Percentiles rank a stretch among this genome's conserved stretches.
These are phyloP conservation scores for Geotrichum siamense DNA, from an alignment of 1,139 yeast genomes.

Conservation along the genomic window DNA sequence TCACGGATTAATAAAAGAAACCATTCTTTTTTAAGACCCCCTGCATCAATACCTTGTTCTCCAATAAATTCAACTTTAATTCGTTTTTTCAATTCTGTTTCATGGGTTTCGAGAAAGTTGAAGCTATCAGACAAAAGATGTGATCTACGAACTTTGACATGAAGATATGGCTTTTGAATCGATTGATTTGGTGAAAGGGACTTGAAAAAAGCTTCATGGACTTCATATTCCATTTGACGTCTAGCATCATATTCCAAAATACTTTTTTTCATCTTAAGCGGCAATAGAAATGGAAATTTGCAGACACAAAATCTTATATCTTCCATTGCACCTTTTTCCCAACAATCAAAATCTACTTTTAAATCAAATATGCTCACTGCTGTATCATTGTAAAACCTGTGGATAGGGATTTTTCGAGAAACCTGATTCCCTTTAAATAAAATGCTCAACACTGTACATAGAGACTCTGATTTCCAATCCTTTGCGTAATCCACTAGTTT, in stretches of 20 bases:
- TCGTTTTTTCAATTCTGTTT: conserved; percentile 61
- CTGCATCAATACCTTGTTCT: conserved; percentile 93
- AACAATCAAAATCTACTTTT: conserved; percentile 70
- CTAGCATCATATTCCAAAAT: conserved; percentile 78
- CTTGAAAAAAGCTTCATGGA: conserved; percentile 81
- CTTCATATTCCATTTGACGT: conserved; percentile 75
- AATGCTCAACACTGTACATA: conserved; percentile 51
- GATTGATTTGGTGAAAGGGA: conserved; percentile 58
- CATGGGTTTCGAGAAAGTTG: conserved; percentile 51
- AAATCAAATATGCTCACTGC: conserved; percentile 74
- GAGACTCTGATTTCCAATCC: conserved; percentile 74
- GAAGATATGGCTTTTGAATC: conserved; percentile 56
- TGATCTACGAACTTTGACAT: conserved; percentile 59
- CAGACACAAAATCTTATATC: conserved; percentile 43
- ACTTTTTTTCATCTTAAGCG: conserved; percentile 51
- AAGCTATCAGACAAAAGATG: conserved; percentile 69
- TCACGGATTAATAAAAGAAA: conserved; percentile 63
- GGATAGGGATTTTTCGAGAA: conserved; percentile 39
- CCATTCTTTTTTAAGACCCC: conserved; percentile 93
- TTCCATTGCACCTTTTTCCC: conserved; percentile 43
- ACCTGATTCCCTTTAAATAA: conserved; percentile 50
- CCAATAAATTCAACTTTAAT: conserved; percentile 69
- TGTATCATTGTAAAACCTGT: conserved; percentile 62
- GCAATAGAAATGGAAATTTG: conserved; percentile 71
- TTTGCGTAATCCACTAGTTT: conserved; percentile 58